Conservation (phyloP, 2,329 filamentous ascomycete species). For the Apiospora aurea region DNA sequence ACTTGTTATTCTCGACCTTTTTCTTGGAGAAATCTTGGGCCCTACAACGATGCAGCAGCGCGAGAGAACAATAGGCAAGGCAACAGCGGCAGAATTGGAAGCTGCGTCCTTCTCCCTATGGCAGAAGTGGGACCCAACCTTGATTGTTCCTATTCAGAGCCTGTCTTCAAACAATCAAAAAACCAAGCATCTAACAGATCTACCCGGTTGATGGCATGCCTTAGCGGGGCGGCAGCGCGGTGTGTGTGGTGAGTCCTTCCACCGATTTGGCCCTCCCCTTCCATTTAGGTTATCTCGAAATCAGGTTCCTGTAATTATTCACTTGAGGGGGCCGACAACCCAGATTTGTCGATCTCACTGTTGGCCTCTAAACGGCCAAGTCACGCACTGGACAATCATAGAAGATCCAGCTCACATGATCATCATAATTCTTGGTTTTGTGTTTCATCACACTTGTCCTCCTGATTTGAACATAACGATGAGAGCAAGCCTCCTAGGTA, state of each 20-base stretch:
- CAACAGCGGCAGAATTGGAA: background rate
- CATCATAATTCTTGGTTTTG: too few relatives aligned
- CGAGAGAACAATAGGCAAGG: background rate
- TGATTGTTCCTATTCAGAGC: background rate
- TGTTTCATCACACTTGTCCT: background rate
- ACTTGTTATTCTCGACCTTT: background rate
- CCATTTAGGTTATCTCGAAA: background rate
- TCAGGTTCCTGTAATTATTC: too few relatives aligned
- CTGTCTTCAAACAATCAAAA: conserved; percentile 1
- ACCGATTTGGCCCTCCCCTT: background rate
- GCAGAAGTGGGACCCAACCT: conserved; percentile 13
- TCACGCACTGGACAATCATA: background rate
- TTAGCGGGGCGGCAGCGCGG: background rate
- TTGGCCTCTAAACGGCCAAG: background rate
- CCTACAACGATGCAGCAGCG: background rate
- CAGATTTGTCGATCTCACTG: background rate
- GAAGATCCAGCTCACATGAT: background rate
- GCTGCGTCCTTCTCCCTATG: background rate
- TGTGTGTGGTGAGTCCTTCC: too few relatives aligned
- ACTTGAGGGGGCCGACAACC: background rate
- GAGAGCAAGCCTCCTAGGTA: background rate
- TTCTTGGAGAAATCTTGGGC: background rate
- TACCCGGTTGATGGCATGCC: background rate
- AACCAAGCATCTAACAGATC: background rate
- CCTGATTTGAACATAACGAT: background rate